Percentiles rank a stretch among this genome's conserved stretches.
Evolutionary conservation across 768 basidiomycete genomes (phyloP).

Genomic region (Xerocomellus amylosporus): DNA sequence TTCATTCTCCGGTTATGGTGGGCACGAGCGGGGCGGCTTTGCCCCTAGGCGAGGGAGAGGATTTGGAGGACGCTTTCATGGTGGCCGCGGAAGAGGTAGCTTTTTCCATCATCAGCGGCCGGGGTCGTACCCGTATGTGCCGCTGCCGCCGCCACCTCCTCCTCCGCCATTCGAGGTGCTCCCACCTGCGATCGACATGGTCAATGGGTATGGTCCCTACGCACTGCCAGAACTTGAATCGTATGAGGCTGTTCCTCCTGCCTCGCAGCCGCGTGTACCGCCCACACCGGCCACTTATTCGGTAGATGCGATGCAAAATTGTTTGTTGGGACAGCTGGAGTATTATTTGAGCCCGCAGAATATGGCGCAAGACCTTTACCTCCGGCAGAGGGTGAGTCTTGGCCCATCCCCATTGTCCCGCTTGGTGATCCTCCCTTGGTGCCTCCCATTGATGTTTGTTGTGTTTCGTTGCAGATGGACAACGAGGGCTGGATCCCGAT

Average conservation of each 20-base stretch:
- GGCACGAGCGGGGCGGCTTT: constrained; percentile 34
- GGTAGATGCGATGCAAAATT: constrained; percentile 63
- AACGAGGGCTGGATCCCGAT: constrained; percentile 84
- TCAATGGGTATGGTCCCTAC: constrained; percentile 33
- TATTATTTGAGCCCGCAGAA: constrained; percentile 92
- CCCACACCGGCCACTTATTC: constrained; percentile 49
- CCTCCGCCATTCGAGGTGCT: constrained; percentile 28
- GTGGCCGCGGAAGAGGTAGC: constrained; percentile 34
- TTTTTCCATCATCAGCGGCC: constrained; percentile 34
- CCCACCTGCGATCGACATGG: constrained; percentile 24
- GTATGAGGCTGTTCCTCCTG: constrained; percentile 23
- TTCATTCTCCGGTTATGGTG: constrained; percentile 30
- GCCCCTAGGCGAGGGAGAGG: constrained; percentile 35
- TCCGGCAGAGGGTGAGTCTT: constrained; percentile 67
- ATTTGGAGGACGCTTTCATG: constrained; percentile 38
- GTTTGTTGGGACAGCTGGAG: constrained; percentile 80
- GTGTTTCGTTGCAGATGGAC: constrained; percentile 68
- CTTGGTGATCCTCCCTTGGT: neutral
- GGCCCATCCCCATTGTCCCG: neutral
- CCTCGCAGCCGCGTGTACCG: constrained; percentile 36
- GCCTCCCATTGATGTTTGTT: neutral
- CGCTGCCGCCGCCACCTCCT: constrained; percentile 10
- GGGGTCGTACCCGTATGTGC: constrained; percentile 32
- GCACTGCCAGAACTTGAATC: constrained; percentile 32
- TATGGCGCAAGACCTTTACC: constrained; percentile 80